Evolutionary conservation across 805 yeast species (phyloP).

Genomic region (Metschnikowia picachoensis): DNA sequence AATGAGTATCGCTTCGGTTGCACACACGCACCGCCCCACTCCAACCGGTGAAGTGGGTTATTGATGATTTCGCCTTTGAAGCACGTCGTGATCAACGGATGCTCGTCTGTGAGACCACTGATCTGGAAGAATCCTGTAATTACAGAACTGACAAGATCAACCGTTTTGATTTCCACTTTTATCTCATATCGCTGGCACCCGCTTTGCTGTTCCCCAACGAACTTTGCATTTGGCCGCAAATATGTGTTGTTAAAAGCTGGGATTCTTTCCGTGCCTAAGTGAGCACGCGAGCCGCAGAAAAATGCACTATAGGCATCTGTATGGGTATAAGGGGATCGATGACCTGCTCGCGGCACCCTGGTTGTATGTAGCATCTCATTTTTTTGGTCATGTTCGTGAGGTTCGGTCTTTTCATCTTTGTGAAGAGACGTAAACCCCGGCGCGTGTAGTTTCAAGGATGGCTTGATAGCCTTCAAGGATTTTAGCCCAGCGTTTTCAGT

Average conservation of each 20-base stretch:
- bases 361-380: no score
- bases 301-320: constrained; percentile 9
- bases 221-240: constrained; percentile 58
- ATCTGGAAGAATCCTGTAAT: constrained; percentile 62
- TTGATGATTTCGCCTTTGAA: constrained; percentile 71
- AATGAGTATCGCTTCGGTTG: constrained; percentile 42
- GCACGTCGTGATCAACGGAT: constrained; percentile 65
- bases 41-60: constrained; percentile 30
- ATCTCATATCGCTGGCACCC: constrained; percentile 65
- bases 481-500: neutral
- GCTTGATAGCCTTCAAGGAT: neutral
- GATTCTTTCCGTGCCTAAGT: constrained; percentile 7
- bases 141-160: constrained; percentile 47
- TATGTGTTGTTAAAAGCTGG: constrained; percentile 37
- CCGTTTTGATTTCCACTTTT: constrained; percentile 61
- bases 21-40: constrained; percentile 21
- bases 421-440: constrained; percentile 3
- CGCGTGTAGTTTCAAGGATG: constrained; percentile 6
- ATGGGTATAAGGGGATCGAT: constrained; percentile 1
- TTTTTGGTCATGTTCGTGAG: no score
- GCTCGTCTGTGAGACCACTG: constrained; percentile 57
- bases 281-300: constrained; percentile 8
- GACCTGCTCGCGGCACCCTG: no score
- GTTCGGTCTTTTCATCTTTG: neutral
- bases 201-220: constrained; percentile 67